These are phyloP conservation scores for Penicillium sp. DNA, from an alignment of 2,329 filamentous ascomycete genomes.

Conservation along the genomic window DNA sequence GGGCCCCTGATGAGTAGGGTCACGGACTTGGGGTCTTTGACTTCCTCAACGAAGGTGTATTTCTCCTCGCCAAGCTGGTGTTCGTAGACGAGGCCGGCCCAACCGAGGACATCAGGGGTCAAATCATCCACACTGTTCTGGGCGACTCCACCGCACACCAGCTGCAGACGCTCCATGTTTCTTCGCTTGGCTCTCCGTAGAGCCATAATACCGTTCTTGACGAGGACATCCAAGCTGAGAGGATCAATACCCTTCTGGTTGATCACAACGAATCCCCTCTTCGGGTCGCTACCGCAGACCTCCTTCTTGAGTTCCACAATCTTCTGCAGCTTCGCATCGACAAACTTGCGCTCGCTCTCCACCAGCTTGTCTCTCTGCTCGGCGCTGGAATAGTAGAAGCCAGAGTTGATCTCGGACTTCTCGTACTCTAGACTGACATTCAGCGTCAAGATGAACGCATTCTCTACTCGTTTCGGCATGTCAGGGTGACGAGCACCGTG, in stretches of 20 bases:
- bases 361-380: conserved; percentile 98
- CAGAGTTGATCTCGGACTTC: conserved; percentile 98
- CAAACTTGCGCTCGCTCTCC: conserved; percentile 91
- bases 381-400: conserved; percentile 97
- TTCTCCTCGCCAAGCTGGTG: conserved; percentile 98
- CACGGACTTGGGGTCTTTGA: conserved; percentile 97
- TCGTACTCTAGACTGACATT: conserved; percentile 98
- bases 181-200: conserved; percentile 92
- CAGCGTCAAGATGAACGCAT: conserved; percentile 89
- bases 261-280: conserved; percentile 95
- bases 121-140: conserved; percentile 98
- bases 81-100: conserved; percentile 95
- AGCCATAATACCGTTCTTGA: conserved; percentile 97
- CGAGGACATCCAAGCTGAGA: conserved; percentile 88
- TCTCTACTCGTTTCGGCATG: conserved; percentile 95
- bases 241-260: conserved; percentile 99
- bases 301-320: conserved; percentile 98
- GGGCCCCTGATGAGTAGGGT: conserved; percentile 97
- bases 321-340: conserved; percentile 94
- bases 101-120: conserved; percentile 81
- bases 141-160: conserved; percentile 84
- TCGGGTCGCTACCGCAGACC: conserved; percentile 87
- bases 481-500: conserved; percentile 96
- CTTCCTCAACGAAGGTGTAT: conserved; percentile 97
- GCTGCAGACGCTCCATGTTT: conserved; percentile 97